phyloP scores from a whole-genome alignment of 345 rosid genomes.

The Camelina sativa region DNA sequence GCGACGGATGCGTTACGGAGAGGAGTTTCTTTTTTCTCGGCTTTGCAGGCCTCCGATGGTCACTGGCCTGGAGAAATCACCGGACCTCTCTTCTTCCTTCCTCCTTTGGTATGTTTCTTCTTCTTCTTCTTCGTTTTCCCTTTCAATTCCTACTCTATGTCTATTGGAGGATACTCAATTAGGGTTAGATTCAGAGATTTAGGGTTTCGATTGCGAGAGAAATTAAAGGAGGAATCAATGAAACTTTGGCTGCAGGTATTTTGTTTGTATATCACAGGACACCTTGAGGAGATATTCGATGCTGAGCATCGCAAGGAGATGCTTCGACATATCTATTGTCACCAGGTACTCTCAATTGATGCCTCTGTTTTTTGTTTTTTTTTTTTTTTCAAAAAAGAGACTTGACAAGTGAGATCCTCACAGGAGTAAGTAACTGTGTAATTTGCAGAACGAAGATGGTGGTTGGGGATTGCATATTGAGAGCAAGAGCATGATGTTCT shows the following conservation, averaged over 20 bases:
- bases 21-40: conserved; percentile 58
- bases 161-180: background rate
- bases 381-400: background rate
- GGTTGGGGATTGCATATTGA: conserved; percentile 76
- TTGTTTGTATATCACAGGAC: conserved; percentile 57
- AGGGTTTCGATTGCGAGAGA: background rate
- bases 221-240: background rate
- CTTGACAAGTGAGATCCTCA: background rate
- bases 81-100: conserved; percentile 70
- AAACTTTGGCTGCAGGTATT: conserved; percentile 49
- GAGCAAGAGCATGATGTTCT: conserved; percentile 65
- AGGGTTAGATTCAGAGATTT: background rate
- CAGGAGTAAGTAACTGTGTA: background rate
- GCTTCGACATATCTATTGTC: conserved; percentile 62
- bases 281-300: conserved; percentile 49
- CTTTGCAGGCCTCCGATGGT: conserved; percentile 67
- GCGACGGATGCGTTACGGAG: conserved; percentile 52
- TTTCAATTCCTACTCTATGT: background rate
- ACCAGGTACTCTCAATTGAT: conserved; percentile 51
- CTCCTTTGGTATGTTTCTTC: conserved; percentile 51
- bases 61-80: conserved; percentile 75
- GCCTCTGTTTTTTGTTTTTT: background rate
- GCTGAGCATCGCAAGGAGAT: conserved; percentile 62
- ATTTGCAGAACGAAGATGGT: conserved; percentile 71
- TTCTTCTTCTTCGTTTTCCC: background rate